phyloP scores from a whole-genome alignment of 768 basidiomycete species.

The Scleroderma citrinum region DNA sequence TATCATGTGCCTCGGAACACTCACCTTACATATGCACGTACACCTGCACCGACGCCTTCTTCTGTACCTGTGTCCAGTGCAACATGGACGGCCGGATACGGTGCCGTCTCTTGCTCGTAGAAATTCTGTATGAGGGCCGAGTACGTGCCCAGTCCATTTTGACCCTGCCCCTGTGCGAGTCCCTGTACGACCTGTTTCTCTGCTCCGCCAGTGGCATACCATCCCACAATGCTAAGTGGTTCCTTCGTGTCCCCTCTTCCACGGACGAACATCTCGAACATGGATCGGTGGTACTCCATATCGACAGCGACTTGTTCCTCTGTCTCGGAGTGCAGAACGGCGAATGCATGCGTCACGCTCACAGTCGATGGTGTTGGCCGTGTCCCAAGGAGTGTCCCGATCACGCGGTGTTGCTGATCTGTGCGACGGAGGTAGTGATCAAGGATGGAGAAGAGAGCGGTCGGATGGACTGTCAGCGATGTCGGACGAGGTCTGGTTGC shows the following conservation, averaged over 20 bases:
- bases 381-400: constrained; percentile 89
- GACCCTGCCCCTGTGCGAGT: constrained; percentile 73
- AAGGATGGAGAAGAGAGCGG: constrained; percentile 90
- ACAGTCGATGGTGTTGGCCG: constrained; percentile 57
- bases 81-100: constrained; percentile 86
- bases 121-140: constrained; percentile 98
- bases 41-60: constrained; percentile 56
- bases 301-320: constrained; percentile 93
- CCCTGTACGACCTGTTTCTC: constrained; percentile 56
- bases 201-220: constrained; percentile 77
- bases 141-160: constrained; percentile 68
- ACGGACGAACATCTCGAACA: constrained; percentile 78
- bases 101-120: constrained; percentile 87
- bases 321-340: constrained; percentile 88
- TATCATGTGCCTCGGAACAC: constrained; percentile 11
- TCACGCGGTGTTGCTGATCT: constrained; percentile 79
- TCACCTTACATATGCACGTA: constrained; percentile 84
- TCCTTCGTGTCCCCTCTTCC: constrained; percentile 57
- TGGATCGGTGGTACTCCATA: constrained; percentile 90
- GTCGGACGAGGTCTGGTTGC: constrained; percentile 57
- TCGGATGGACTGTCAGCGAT: constrained; percentile 80
- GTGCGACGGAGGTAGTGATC: constrained; percentile 93
- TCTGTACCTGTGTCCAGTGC: constrained; percentile 83
- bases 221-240: constrained; percentile 90
- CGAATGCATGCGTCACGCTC: constrained; percentile 81